Conservation (phyloP, 257 asterid species). For the Solanum chiquidenum region DNA sequence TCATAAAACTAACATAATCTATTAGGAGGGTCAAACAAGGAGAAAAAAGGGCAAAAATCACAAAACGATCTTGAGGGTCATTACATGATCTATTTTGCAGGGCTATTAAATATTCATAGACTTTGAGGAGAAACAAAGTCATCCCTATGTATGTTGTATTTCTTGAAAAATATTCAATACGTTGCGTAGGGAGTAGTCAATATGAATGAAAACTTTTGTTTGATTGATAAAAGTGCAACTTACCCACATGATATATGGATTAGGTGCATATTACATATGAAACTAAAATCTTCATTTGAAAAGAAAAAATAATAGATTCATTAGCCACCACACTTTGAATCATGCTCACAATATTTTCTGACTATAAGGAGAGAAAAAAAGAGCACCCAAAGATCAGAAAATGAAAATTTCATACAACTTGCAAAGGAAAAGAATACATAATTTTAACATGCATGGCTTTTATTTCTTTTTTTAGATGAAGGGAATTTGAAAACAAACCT, state of each 20-base stretch:
- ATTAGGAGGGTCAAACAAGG: too few relatives aligned
- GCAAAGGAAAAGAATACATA: background rate
- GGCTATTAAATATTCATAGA: too few relatives aligned
- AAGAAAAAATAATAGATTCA: background rate
- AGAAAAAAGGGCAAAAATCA: too few relatives aligned
- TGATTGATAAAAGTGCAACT: background rate
- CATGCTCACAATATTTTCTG: background rate
- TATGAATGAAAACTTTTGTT: too few relatives aligned
- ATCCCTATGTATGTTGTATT: too few relatives aligned
- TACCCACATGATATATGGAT: background rate
- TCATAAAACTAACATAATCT: too few relatives aligned
- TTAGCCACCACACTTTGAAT: background rate
- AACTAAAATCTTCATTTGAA: background rate
- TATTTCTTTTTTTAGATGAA: background rate
- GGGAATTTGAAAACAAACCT: background rate
- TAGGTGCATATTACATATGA: background rate
- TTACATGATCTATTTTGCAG: too few relatives aligned
- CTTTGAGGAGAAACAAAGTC: too few relatives aligned
- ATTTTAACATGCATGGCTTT: background rate
- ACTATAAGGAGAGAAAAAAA: background rate
- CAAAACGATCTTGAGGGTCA: too few relatives aligned
- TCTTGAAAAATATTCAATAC: too few relatives aligned
- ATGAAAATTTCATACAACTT: background rate
- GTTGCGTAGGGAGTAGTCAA: too few relatives aligned
- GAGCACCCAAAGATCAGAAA: background rate